Percentiles rank a stretch among this genome's conserved stretches.
These are phyloP conservation scores for Wickerhamomyces strasburgensis DNA, from an alignment of 805 yeast genomes.

Conservation along the genomic window DNA sequence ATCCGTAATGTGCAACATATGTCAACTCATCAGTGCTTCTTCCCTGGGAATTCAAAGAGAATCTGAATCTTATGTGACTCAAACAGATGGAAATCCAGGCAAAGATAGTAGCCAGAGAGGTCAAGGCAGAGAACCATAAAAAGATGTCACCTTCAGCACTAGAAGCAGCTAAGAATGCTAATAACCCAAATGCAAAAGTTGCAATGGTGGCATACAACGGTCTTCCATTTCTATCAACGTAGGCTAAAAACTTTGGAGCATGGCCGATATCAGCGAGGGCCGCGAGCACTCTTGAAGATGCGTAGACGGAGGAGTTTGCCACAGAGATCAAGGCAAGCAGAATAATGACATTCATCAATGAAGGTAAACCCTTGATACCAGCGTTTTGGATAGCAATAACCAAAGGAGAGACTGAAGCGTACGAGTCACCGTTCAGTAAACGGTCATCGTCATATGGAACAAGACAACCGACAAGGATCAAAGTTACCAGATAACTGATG, in stretches of 20 bases:
- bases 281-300: constrained; percentile 60
- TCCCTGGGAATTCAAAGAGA: constrained; percentile 60
- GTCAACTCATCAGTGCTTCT: constrained; percentile 57
- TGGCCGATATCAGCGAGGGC: constrained; percentile 60
- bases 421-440: constrained; percentile 42
- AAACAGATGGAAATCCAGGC: constrained; percentile 60
- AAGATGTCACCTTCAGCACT: constrained; percentile 48
- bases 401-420: constrained; percentile 70
- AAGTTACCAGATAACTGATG: constrained; percentile 57
- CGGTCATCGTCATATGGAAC: constrained; percentile 57
- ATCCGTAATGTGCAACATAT: constrained; percentile 62
- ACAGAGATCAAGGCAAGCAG: constrained; percentile 63
- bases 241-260: constrained; percentile 53
- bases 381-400: constrained; percentile 65
- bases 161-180: constrained; percentile 57
- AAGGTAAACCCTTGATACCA: constrained; percentile 60
- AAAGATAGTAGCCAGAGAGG: constrained; percentile 56
- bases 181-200: constrained; percentile 49
- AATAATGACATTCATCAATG: constrained; percentile 64
- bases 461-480: constrained; percentile 54
- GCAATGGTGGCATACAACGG: constrained; percentile 53
- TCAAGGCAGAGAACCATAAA: constrained; percentile 58
- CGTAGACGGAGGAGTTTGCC: constrained; percentile 68
- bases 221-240: constrained; percentile 63
- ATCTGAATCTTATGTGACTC: constrained; percentile 58